Evolutionary conservation across 371 early-diverging fungal species (phyloP).

Genomic region (Mortierella sp.): DNA sequence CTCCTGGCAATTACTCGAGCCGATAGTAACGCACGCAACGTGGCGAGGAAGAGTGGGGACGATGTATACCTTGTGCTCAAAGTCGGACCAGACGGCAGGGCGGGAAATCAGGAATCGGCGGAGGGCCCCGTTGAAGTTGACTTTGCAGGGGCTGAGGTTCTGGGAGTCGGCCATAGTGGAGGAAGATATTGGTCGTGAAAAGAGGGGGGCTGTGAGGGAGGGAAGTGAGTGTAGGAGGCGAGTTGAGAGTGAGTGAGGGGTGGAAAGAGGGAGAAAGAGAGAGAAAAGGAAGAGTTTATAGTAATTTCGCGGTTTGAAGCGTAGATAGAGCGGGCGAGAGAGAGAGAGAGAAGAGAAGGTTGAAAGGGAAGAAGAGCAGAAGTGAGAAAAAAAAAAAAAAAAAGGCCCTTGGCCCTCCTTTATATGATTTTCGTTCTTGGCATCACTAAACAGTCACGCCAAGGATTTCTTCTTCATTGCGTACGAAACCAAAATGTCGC

Average conservation of each 20-base stretch:
- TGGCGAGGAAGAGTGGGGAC: not conserved
- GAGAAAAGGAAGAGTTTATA: not conserved
- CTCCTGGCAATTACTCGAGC: constrained; percentile 5
- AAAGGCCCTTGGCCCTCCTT: not conserved
- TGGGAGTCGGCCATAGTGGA: constrained; percentile 35
- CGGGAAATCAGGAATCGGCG: constrained; percentile 52
- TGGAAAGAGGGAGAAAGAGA: not conserved
- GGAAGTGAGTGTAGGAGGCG: not conserved
- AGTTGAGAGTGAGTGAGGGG: not conserved
- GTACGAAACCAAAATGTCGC: not conserved
- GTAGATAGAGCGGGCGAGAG: not conserved
- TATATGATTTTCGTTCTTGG: not conserved
- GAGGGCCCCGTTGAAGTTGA: constrained; percentile 44
- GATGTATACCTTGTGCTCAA: constrained; percentile 43
- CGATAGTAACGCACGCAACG: not conserved
- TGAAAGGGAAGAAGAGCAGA: not conserved
- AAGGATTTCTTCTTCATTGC: not conserved
- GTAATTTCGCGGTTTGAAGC: not conserved
- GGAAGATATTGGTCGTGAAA: not conserved
- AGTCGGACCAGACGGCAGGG: constrained; percentile 46
- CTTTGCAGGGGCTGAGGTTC: constrained; percentile 53
- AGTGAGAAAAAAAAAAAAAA: not conserved
- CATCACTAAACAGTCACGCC: constrained; percentile 19
- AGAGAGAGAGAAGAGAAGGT: not conserved
- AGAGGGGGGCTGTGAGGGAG: not conserved